Percentiles rank a stretch among this genome's conserved stretches.
Evolutionary conservation across 352 stramenopile species (phyloP).

Genomic region (Pythium inflatum): DNA sequence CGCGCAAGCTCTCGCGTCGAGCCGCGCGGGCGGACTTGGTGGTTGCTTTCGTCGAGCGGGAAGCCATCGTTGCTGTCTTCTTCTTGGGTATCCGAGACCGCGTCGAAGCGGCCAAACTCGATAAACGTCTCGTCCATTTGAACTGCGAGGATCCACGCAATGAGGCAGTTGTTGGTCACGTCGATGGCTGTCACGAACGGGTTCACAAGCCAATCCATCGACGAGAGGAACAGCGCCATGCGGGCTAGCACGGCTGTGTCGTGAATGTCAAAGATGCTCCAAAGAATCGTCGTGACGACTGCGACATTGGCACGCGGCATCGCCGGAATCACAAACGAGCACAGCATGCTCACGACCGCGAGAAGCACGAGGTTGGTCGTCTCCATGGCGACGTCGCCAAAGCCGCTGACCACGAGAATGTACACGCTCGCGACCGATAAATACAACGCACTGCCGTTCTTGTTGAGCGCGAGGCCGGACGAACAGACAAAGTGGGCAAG

Average conservation of each 20-base stretch:
- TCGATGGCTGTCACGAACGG: slow-evolving; percentile 60
- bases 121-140: slow-evolving; percentile 50
- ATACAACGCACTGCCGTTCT: slow-evolving; percentile 65
- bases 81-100: slow-evolving; percentile 38
- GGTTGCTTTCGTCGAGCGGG: slow-evolving; percentile 26
- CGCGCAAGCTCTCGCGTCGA: background rate
- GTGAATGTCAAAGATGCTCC: slow-evolving; percentile 47
- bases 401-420: slow-evolving; percentile 40
- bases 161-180: slow-evolving; percentile 53
- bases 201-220: slow-evolving; percentile 62
- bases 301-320: slow-evolving; percentile 44
- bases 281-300: slow-evolving; percentile 48
- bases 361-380: slow-evolving; percentile 37
- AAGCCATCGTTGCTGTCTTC: slow-evolving; percentile 40
- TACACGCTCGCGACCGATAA: slow-evolving; percentile 54
- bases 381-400: slow-evolving; percentile 27
- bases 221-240: slow-evolving; percentile 48
- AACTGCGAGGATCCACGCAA: slow-evolving; percentile 55
- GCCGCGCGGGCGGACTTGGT: background rate
- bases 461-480: slow-evolving; percentile 53
- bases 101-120: slow-evolving; percentile 28
- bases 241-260: slow-evolving; percentile 14
- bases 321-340: slow-evolving; percentile 44
- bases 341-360: slow-evolving; percentile 45
- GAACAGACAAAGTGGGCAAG: slow-evolving; percentile 64